Evolutionary conservation across 805 yeast genomes (phyloP).

Genomic region (Brettanomyces sp.): DNA sequence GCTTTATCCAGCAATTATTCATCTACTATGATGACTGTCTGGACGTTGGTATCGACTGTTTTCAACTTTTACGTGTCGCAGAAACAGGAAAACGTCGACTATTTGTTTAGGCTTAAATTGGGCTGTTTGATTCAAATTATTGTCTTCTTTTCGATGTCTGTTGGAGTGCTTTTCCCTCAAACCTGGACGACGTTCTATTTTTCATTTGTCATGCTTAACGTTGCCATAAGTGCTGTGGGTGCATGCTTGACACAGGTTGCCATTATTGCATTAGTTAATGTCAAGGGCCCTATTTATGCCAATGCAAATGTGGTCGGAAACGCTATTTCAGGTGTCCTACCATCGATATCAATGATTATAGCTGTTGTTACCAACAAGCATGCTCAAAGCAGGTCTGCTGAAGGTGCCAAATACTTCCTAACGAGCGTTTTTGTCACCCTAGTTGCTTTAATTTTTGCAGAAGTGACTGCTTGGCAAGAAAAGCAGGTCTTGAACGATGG

Average conservation of each 20-base stretch:
- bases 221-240: slow-evolving; percentile 59
- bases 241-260: slow-evolving; percentile 86
- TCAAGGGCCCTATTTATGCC: slow-evolving; percentile 65
- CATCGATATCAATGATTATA: slow-evolving; percentile 59
- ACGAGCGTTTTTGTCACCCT: slow-evolving; percentile 17
- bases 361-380: slow-evolving; percentile 30
- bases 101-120: slow-evolving; percentile 41
- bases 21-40: slow-evolving; percentile 81
- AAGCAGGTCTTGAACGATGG: slow-evolving; percentile 8
- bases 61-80: slow-evolving; percentile 56
- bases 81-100: slow-evolving; percentile 52
- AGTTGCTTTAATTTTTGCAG: slow-evolving; percentile 12
- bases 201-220: slow-evolving; percentile 48
- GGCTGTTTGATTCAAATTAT: slow-evolving; percentile 54
- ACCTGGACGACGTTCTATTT: slow-evolving; percentile 34
- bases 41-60: slow-evolving; percentile 58
- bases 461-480: slow-evolving; percentile 16
- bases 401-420: slow-evolving; percentile 30
- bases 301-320: slow-evolving; percentile 94
- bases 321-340: slow-evolving; percentile 88
- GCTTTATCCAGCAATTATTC: slow-evolving; percentile 51
- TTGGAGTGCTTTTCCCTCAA: slow-evolving; percentile 26
- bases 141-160: slow-evolving; percentile 50
- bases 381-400: slow-evolving; percentile 15
- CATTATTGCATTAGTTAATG: slow-evolving; percentile 75